Percentiles rank a stretch among this genome's conserved stretches.
Evolutionary conservation across 1,284 basidiomycete species (phyloP).

Genomic region (Moniliophthora roreri): DNA sequence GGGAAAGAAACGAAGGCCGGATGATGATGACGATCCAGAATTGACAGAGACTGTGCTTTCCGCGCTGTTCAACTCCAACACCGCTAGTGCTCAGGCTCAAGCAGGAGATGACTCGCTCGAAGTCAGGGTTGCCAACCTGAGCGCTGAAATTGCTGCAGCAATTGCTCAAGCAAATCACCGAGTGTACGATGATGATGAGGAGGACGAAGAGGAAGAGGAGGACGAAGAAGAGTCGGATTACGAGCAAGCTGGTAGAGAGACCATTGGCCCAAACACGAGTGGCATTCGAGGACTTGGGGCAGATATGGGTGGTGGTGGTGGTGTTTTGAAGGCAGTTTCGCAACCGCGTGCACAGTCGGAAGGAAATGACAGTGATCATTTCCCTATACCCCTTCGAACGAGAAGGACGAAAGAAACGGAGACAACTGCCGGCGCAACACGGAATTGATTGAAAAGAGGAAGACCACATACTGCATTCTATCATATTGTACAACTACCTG

Average conservation of each 20-base stretch:
- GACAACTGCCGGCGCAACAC: slow-evolving; percentile 50
- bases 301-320: slow-evolving; percentile 23
- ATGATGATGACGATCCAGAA: slow-evolving; percentile 46
- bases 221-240: slow-evolving; percentile 41
- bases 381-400: slow-evolving; percentile 51
- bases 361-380: background rate
- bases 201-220: slow-evolving; percentile 49
- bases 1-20: slow-evolving; percentile 60
- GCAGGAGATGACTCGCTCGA: slow-evolving; percentile 49
- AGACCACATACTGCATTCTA: background rate
- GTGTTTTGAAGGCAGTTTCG: background rate
- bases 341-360: background rate
- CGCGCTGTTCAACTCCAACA: slow-evolving; percentile 30
- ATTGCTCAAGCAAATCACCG: slow-evolving; percentile 64
- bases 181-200: slow-evolving; percentile 52
- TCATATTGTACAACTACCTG: background rate
- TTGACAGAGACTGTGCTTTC: slow-evolving; percentile 70
- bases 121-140: slow-evolving; percentile 64
- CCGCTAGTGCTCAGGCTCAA: slow-evolving; percentile 15
- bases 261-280: slow-evolving; percentile 56
- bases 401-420: slow-evolving; percentile 44
- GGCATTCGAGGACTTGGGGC: slow-evolving; percentile 48
- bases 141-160: slow-evolving; percentile 71
- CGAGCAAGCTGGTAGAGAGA: slow-evolving; percentile 45
- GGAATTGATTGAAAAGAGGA: slow-evolving; percentile 48